Conservation (phyloP, 495 filamentous ascomycete species). For the Xylaria flabelliformis region DNA sequence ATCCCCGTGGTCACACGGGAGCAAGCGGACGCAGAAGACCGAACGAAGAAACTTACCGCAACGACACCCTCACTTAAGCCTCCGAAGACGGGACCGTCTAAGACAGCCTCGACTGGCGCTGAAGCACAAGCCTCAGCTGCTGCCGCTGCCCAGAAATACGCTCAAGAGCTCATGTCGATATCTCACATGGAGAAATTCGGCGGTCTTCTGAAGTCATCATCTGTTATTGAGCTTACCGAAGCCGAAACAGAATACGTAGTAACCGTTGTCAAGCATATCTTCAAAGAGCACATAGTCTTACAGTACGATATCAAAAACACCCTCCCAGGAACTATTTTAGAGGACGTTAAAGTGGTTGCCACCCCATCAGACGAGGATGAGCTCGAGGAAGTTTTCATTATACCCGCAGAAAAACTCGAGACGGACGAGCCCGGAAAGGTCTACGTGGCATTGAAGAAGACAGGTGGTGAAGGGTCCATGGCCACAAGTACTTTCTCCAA, state of each 20-base stretch:
- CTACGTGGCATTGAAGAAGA: slow-evolving; percentile 92
- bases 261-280: slow-evolving; percentile 91
- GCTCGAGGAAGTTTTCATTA: slow-evolving; percentile 88
- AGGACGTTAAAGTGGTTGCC: slow-evolving; percentile 89
- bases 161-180: slow-evolving; percentile 82
- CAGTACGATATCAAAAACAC: slow-evolving; percentile 99
- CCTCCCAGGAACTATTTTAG: slow-evolving; percentile 83
- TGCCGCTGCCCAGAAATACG: slow-evolving; percentile 84
- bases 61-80: slow-evolving; percentile 95
- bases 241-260: slow-evolving; percentile 98
- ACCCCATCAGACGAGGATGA: slow-evolving; percentile 85
- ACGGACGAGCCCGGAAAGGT: slow-evolving; percentile 88
- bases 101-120: slow-evolving; percentile 69
- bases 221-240: slow-evolving; percentile 88
- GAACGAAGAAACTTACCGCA: slow-evolving; percentile 92
- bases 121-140: slow-evolving; percentile 75
- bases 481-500: slow-evolving; percentile 86
- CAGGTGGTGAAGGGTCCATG: slow-evolving; percentile 71
- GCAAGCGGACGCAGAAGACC: slow-evolving; percentile 95
- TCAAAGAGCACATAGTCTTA: slow-evolving; percentile 93
- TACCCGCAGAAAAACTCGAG: slow-evolving; percentile 79
- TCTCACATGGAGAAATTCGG: slow-evolving; percentile 92
- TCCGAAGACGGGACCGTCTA: slow-evolving; percentile 82
- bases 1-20: slow-evolving; percentile 96
- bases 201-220: slow-evolving; percentile 84